A percentile compares a stretch with the other conserved stretches of the same genome.
Evolutionary conservation across 2,329 filamentous ascomycete species (phyloP).

Genomic region (Botryotinia calthae): DNA sequence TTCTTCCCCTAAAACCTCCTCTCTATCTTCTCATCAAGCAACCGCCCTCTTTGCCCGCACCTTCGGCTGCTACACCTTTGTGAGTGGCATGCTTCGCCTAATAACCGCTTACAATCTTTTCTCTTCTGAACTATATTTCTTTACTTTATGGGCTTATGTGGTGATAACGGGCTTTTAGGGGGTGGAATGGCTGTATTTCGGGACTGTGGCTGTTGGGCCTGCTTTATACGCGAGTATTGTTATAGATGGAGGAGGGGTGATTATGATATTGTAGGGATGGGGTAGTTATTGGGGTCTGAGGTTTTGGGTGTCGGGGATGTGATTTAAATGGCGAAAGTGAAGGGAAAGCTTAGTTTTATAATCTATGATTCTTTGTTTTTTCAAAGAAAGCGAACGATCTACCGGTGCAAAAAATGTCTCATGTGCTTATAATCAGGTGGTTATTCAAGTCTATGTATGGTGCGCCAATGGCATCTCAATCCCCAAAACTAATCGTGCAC

Average conservation of each 20-base stretch:
- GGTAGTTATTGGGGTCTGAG: neutral
- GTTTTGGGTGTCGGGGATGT: neutral
- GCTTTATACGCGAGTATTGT: neutral
- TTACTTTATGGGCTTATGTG: neutral
- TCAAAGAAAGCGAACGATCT: neutral
- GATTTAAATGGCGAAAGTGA: too few species aligned
- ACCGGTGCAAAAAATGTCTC: neutral
- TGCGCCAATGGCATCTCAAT: neutral
- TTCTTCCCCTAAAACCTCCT: neutral
- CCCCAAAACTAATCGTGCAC: neutral
- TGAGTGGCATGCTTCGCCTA: neutral
- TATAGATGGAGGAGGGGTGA: neutral
- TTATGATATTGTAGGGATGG: neutral
- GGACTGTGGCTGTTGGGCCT: neutral
- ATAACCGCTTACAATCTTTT: neutral
- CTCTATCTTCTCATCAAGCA: neutral
- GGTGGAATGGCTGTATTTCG: neutral
- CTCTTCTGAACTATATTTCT: too few species aligned
- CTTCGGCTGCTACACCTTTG: neutral
- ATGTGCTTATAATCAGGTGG: neutral
- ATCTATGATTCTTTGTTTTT: neutral
- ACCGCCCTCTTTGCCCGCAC: neutral
- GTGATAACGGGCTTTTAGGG: neutral
- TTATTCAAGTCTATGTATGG: neutral
- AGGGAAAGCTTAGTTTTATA: neutral